Base-by-base conservation (phyloP, 345 rosid genomes). In the Hirschfeldia incana region DNA sequence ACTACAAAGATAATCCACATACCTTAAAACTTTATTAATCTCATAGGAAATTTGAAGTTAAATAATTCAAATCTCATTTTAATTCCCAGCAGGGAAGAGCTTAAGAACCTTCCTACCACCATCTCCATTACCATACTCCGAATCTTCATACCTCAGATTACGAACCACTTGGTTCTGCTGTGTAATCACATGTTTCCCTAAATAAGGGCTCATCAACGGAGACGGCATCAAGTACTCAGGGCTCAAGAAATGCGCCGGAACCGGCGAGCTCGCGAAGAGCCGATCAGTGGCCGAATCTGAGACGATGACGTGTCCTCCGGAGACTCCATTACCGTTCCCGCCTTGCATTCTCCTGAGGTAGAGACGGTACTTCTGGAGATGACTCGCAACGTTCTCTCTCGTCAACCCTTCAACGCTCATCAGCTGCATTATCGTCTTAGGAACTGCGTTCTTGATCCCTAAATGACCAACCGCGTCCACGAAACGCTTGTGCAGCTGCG, bases 381-480 rank as follows among this genome's bases (percentile, higher is more conserved):
- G 98, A 49, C 94, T 91, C 33, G 99, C 99, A 1, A 95, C 99
- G 81, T 93, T 95, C 81, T 95, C 98, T 29, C 98, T 87, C 8
- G 97, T 95, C 76, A 95, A 72, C 0, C 99, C 99, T 57, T 93
- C 98, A 0, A 95, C 99, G 66, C 90, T 91, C 99, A 95, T 95
- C 69, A 93, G 58, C 81, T 93, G 98, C 99, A 95, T 95, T 75
- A 95, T 93, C 55, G 99, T 95, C 84, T 95, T 95, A 0, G 99
- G 99, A 1, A 95, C 99, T 0, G 97, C 99, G 89, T 90, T 95
- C 21, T 93, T 88, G 1, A 95, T 90, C 69, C 99, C 99, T 9
- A 95, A 66, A 37, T 91, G 94, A 2, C 87, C 87, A 65, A 95
- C 97, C 63, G 94, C 97, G 44, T 95, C 99, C 0, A 95, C 97